Conservation (phyloP, 2,329 filamentous ascomycete genomes). For the Cladosporium phlei region DNA sequence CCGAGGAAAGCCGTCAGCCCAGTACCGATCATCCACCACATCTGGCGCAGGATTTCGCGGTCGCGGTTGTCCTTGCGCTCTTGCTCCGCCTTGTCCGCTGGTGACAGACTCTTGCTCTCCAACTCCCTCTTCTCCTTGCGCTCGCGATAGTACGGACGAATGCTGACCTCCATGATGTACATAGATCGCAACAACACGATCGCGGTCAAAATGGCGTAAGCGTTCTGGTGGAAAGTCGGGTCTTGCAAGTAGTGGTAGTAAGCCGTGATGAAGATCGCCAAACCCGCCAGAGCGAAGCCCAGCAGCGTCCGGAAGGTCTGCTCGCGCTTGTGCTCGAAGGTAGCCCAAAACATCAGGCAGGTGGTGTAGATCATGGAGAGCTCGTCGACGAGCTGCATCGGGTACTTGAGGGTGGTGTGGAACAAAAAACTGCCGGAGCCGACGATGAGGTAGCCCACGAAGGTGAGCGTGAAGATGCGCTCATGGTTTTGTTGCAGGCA, state of each 20-base stretch:
- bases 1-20: slow-evolving; percentile 67
- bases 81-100: slow-evolving; percentile 12
- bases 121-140: slow-evolving; percentile 36
- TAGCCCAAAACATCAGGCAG: slow-evolving; percentile 66
- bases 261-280: slow-evolving; percentile 64
- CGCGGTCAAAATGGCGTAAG: slow-evolving; percentile 67
- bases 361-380: slow-evolving; percentile 70
- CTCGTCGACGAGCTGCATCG: slow-evolving; percentile 67
- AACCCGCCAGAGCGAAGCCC: slow-evolving; percentile 50
- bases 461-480: slow-evolving; percentile 65
- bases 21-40: slow-evolving; percentile 71
- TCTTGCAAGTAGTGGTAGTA: slow-evolving; percentile 80
- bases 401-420: slow-evolving; percentile 62
- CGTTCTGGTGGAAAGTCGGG: slow-evolving; percentile 75
- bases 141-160: slow-evolving; percentile 53
- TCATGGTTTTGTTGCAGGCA: slow-evolving; percentile 71
- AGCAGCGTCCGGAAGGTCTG: slow-evolving; percentile 49
- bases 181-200: slow-evolving; percentile 59
- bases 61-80: slow-evolving; percentile 41
- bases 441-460: slow-evolving; percentile 57
- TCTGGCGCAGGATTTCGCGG: slow-evolving; percentile 54
- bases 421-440: slow-evolving; percentile 60
- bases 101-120: neutral
- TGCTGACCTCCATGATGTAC: slow-evolving; percentile 49
- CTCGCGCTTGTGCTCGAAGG: slow-evolving; percentile 65